Evolutionary conservation across 768 basidiomycete species (phyloP).

Genomic region (Nidularia sp.): DNA sequence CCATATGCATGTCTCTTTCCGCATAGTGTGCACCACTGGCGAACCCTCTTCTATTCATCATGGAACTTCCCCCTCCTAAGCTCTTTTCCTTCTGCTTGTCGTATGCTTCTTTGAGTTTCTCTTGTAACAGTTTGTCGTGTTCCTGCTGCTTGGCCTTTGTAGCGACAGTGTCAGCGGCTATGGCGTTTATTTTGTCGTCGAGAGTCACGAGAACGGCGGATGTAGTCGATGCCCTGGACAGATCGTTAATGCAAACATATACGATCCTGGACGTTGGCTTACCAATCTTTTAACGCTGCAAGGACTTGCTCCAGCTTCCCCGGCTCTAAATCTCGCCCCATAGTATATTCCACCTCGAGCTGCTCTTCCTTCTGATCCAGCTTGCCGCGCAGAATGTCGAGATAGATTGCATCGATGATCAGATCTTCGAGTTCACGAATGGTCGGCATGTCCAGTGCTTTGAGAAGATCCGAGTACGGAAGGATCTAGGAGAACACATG

Average conservation of each 20-base stretch:
- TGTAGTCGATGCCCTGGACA: conserved; percentile 64
- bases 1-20: conserved; percentile 47
- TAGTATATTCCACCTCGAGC: conserved; percentile 88
- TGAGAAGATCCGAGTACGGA: conserved; percentile 70
- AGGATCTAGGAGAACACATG: conserved; percentile 52
- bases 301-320: conserved; percentile 60
- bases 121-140: conserved; percentile 52
- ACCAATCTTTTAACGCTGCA: conserved; percentile 66
- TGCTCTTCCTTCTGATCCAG: conserved; percentile 91
- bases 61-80: conserved; percentile 21
- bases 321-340: conserved; percentile 88
- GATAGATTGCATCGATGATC: conserved; percentile 95
- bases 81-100: conserved; percentile 62
- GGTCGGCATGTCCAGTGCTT: conserved; percentile 67
- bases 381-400: conserved; percentile 83
- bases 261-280: conserved; percentile 13
- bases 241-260: conserved; percentile 1
- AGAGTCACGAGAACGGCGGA: conserved; percentile 67
- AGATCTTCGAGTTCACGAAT: conserved; percentile 93
- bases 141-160: conserved; percentile 40
- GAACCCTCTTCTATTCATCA: conserved; percentile 6
- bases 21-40: not conserved
- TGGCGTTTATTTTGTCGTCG: conserved; percentile 60
- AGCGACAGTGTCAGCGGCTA: conserved; percentile 39
- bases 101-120: conserved; percentile 53